Evolutionary conservation across 805 yeast species (phyloP).

Genomic region (Soucietia sequanensis): DNA sequence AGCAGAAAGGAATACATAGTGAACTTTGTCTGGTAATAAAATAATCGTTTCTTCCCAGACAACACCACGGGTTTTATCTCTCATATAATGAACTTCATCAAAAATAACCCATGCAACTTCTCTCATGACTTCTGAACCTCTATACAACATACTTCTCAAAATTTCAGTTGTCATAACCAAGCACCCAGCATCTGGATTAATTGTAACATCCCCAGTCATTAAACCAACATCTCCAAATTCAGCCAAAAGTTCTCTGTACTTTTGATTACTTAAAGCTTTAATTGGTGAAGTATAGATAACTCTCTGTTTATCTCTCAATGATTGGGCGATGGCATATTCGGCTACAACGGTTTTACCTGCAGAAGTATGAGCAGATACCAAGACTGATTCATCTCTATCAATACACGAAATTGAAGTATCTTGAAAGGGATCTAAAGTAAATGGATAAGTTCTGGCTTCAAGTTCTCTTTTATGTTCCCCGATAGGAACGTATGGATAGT

Average conservation of each 20-base stretch:
- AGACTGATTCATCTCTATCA: slow-evolving; percentile 89
- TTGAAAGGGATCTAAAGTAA: slow-evolving; percentile 94
- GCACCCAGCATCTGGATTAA: slow-evolving; percentile 97
- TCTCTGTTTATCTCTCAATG: slow-evolving; percentile 86
- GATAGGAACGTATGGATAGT: slow-evolving; percentile 83
- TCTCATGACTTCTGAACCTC: slow-evolving; percentile 97
- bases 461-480: slow-evolving; percentile 75
- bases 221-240: slow-evolving; percentile 97
- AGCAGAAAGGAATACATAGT: slow-evolving; percentile 89
- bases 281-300: slow-evolving; percentile 95
- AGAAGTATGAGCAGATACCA: slow-evolving; percentile 96
- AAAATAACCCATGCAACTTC: slow-evolving; percentile 99
- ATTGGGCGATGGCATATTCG: slow-evolving; percentile 94
- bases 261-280: slow-evolving; percentile 92
- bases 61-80: slow-evolving; percentile 97
- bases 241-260: slow-evolving; percentile 86
- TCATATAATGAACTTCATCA: slow-evolving; percentile 98
- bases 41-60: slow-evolving; percentile 99
- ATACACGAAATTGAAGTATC: slow-evolving; percentile 95
- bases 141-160: slow-evolving; percentile 90
- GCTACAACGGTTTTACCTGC: slow-evolving; percentile 98
- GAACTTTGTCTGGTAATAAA: slow-evolving; percentile 92
- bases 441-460: slow-evolving; percentile 90
- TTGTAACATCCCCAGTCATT: slow-evolving; percentile 99
- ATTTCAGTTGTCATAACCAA: slow-evolving; percentile 99